Evolutionary conservation across 169 alveolate species (phyloP), one percentile per base, ranked within the genome.

Genomic region (Amoebophrya sp.): DNA sequence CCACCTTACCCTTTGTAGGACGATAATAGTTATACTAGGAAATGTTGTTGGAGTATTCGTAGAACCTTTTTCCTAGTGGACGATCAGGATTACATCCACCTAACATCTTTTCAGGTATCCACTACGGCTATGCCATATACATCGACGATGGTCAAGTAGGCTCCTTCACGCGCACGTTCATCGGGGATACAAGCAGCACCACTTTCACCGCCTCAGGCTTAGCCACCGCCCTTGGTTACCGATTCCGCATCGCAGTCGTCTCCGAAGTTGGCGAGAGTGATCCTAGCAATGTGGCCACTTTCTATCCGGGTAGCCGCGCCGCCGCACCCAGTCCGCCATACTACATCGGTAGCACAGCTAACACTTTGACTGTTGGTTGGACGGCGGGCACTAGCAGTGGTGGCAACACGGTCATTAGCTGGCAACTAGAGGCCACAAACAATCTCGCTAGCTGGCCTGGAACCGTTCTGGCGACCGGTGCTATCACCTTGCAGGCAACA

Each of bases 121-220:
- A 65, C 83, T 65, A 65, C 83, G 83, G 83, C 83, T 65, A 65
- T 36, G 83, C 83, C 18, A 26, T 65, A 6, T 65, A 65, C 83
- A 36, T 65, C 2, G 83, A 65, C 83, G 83, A 65, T 18, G 83
- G 83, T 29, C 83, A 65, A 26, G 83, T 36, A 1, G 83, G 83
- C 10, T 26, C 39, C n/a, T 65, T 26, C 83, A 65, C 83, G 83
- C 2, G 83, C 2, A 12, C 12, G 38, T 65, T 65, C n/a, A 10
- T 65, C 83, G 83, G 33, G 33, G 83, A 65, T 36, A 65, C 83
- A 26, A 12, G 36, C 2, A 29, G n/a, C 39, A 65, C 83, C 36
- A 65, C 83, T 1, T 65, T 26, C 83, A 65, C 83, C 83, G 83
- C 83, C 10, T 26, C 33, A 0, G 83, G 83, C 39, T 65, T 65